Conservation (phyloP, 164 flowering plant species). For the Macadamia tetraphylla region DNA sequence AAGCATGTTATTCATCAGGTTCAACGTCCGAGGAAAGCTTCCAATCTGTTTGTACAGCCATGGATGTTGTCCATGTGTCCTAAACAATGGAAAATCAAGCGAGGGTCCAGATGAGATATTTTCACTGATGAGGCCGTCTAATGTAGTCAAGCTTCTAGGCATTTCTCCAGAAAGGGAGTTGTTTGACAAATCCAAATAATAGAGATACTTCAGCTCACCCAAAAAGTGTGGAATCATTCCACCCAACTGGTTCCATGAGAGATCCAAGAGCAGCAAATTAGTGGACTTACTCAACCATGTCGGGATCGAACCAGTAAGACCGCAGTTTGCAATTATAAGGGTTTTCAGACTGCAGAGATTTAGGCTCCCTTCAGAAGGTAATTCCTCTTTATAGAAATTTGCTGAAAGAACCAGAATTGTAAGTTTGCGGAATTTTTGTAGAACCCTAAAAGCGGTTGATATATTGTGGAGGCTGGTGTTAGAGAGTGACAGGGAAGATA, state of each 20-base stretch:
- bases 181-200: conserved; percentile 62
- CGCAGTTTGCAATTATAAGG: conserved; percentile 49
- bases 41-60: conserved; percentile 40
- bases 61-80: conserved; percentile 25
- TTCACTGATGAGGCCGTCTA: conserved; percentile 32
- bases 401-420: conserved; percentile 7
- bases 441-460: conserved; percentile 9
- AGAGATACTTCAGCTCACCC: conserved; percentile 32
- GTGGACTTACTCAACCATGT: conserved; percentile 37
- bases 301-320: conserved; percentile 47
- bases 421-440: conserved; percentile 9
- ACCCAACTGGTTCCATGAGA: conserved; percentile 52
- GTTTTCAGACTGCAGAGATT: conserved; percentile 37
- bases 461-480: conserved; percentile 11
- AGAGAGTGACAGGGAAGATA: conserved; percentile 12
- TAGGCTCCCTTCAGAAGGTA: conserved; percentile 37
- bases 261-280: conserved; percentile 47
- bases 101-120: conserved; percentile 31
- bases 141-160: conserved; percentile 35
- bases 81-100: conserved; percentile 44
- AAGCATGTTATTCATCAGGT: conserved; percentile 40
- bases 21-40: conserved; percentile 50
- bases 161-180: conserved; percentile 46
- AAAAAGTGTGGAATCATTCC: conserved; percentile 53
- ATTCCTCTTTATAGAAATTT: conserved; percentile 26